Conservation (phyloP, 306 rosid species). For the Begonia masoniana region DNA sequence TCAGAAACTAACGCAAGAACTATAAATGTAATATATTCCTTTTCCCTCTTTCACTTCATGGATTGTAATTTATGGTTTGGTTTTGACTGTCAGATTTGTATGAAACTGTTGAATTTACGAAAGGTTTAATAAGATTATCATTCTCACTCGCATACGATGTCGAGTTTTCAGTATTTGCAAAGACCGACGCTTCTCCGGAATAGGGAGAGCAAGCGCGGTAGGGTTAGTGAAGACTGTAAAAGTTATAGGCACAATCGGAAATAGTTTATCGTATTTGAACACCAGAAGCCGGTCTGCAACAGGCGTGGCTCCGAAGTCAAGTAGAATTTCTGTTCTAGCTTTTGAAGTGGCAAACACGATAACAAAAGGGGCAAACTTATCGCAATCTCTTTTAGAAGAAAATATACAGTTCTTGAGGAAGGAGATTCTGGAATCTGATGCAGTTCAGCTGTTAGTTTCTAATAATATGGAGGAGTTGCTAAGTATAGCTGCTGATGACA, state of each 20-base stretch:
- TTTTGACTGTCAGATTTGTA: too few relatives aligned
- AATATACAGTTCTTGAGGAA: constrained; percentile 55
- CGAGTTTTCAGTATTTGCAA: constrained; percentile 8
- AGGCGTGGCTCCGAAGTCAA: constrained; percentile 39
- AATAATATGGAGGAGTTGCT: constrained; percentile 53
- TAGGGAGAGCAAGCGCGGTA: constrained; percentile 39
- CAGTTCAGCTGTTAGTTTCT: constrained; percentile 56
- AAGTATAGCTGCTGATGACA: constrained; percentile 71
- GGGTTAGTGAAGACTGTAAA: constrained; percentile 56
- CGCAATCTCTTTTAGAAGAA: constrained; percentile 64
- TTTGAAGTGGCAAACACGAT: constrained; percentile 94
- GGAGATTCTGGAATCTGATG: constrained; percentile 53
- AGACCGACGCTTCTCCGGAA: constrained; percentile 27
- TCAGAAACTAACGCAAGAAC: constrained; percentile 13
- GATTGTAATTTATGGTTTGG: too few relatives aligned
- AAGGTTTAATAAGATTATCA: neutral
- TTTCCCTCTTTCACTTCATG: constrained; percentile 6
- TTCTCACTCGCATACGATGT: neutral
- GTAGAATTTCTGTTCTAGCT: constrained; percentile 57
- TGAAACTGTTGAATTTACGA: neutral
- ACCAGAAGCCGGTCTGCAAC: constrained; percentile 33
- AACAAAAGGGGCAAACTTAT: constrained; percentile 53
- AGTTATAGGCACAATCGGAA: constrained; percentile 66
- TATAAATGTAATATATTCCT: constrained; percentile 12
- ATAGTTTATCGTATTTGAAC: constrained; percentile 56